Evolutionary conservation across 345 rosid genomes (phyloP), one percentile per base, ranked within the genome.

Genomic region (Trapa bicornis): DNA sequence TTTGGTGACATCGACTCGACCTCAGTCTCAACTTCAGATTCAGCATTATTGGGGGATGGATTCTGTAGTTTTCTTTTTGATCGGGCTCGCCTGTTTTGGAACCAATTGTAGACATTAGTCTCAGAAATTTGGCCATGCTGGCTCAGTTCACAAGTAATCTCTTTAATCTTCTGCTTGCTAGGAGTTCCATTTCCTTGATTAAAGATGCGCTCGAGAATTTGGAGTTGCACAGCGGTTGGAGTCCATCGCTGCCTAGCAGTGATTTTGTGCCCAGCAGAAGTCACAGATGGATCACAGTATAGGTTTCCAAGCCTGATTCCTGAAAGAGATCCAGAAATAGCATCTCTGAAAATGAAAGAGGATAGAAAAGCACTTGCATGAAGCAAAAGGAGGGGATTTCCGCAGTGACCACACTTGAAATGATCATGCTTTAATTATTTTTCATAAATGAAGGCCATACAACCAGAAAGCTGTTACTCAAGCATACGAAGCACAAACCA

Each of bases 201-300:
- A 66, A 94, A 94, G 52, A 91, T 82, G 54, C 85, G 84, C 82
- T 94, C 99, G 5, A 94, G 80, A 77, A 91, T 86, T 65, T 91
- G 97, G 73, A 94, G 97, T 75, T 94, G 99, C 13, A 89, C 70
- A 0, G 97, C 89, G 4, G 99, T 89, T 11, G 99, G 99, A 72
- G 99, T 94, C 99, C 97, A 94, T 57, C 99, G 84, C 76, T 94
- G 99, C 71, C 99, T 89, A 16, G 96, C 95, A 9, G 87, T 85
- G 73, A 94, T 89, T 77, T 87, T 94, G 73, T 87, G 97, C 17
- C 88, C 91, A 8, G 76, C 72, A 14, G 89, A 78, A 69, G 86
- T 73, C 86, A 87, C 81, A 65, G 82, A 63, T 56, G 94, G 81
- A 66, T 86, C 95, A 66, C 85, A 85, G 67, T 88, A 84, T 39